A percentile compares a stretch with the other conserved stretches of the same genome.
phyloP scores from a whole-genome alignment of 2,329 filamentous ascomycete genomes.

The Neophaeococcomyces mojaviensis region DNA sequence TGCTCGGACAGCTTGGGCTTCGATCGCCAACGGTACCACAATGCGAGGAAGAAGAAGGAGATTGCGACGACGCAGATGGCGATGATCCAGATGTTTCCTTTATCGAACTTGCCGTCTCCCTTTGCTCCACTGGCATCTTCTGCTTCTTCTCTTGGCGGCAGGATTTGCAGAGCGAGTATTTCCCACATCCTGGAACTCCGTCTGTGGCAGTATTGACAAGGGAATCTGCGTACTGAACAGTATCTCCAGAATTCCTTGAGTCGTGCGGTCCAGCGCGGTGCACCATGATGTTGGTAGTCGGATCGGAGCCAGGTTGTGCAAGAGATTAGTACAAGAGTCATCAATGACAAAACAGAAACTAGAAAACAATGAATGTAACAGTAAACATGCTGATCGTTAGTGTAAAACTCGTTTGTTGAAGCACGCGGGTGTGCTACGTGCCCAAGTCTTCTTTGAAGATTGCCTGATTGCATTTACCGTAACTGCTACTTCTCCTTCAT shows the following conservation, averaged over 20 bases:
- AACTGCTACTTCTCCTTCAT: not conserved
- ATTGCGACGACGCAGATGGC: conserved; percentile 1
- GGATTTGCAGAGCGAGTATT: not conserved
- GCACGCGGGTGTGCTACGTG: too few species aligned
- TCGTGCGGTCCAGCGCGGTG: too few species aligned
- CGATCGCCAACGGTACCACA: conserved; percentile 1
- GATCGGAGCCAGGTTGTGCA: too few species aligned
- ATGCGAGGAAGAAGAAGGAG: conserved; percentile 2
- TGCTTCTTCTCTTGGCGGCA: not conserved
- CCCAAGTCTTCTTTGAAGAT: too few species aligned
- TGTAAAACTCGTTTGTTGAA: not conserved
- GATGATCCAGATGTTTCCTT: conserved; percentile 6
- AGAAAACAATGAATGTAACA: not conserved
- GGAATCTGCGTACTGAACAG: too few species aligned
- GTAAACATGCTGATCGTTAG: conserved; percentile 4
- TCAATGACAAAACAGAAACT: too few species aligned
- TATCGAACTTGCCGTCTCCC: not conserved
- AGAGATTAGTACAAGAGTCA: too few species aligned
- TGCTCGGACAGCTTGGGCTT: not conserved
- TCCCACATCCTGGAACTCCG: not conserved
- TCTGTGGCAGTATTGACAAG: not conserved
- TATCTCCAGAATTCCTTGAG: too few species aligned
- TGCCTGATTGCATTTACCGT: not conserved
- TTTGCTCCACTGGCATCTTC: not conserved
- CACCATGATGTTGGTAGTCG: too few species aligned